Evolutionary conservation across 805 yeast genomes (phyloP).

Genomic region (Myxozyma udenii): DNA sequence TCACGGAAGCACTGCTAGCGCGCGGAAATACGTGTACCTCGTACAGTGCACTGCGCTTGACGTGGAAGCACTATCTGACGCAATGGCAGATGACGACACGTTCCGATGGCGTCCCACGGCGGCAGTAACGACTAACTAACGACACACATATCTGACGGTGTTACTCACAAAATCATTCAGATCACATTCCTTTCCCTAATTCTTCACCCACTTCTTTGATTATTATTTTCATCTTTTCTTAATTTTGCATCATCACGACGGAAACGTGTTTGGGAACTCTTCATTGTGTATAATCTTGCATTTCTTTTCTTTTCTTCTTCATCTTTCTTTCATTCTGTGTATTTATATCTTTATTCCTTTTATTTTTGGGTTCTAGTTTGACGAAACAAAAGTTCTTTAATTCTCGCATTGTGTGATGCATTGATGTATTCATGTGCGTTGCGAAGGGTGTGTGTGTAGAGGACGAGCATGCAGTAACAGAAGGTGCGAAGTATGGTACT

Average conservation of each 20-base stretch:
- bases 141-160: too few relatives aligned
- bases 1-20: not conserved
- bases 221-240: too few relatives aligned
- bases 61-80: conserved; percentile 9
- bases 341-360: conserved; percentile 1
- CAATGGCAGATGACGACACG: conserved; percentile 1
- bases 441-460: too few relatives aligned
- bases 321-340: not conserved
- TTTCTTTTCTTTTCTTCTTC: conserved; percentile 1
- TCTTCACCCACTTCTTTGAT: too few relatives aligned
- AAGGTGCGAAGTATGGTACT: too few relatives aligned
- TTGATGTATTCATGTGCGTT: too few relatives aligned
- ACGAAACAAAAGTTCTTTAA: not conserved
- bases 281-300: not conserved
- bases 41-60: conserved; percentile 7
- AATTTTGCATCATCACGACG: too few relatives aligned
- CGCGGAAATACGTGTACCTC: not conserved
- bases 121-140: too few relatives aligned
- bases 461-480: too few relatives aligned
- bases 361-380: not conserved
- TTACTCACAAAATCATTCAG: too few relatives aligned
- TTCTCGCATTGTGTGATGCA: too few relatives aligned
- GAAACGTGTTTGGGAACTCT: not conserved
- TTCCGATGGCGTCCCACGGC: not conserved
- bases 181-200: too few relatives aligned